Conservation (phyloP, 2,329 filamentous ascomycete species). For the Fusarium hostae region DNA sequence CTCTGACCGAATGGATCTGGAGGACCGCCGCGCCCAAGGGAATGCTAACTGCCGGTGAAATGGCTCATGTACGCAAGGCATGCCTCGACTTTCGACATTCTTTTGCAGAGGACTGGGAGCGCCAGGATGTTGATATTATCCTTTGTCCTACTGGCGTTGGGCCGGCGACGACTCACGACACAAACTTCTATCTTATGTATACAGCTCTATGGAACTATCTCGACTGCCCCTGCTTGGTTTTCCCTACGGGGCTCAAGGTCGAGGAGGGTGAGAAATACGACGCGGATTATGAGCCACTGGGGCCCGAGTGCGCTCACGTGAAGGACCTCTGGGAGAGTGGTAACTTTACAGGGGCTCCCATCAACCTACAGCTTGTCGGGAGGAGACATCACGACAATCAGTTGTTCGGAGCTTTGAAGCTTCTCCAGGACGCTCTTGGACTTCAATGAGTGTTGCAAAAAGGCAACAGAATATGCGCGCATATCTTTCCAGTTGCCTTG, state of each 20-base stretch:
- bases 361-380: neutral
- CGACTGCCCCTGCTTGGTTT: neutral
- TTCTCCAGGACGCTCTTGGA: neutral
- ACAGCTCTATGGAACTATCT: neutral
- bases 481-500: rapidly evolving
- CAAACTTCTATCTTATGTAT: neutral
- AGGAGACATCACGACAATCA: neutral
- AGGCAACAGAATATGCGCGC: rapidly evolving
- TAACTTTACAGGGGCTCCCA: neutral
- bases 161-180: neutral
- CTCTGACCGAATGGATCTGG: neutral
- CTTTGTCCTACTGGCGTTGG: neutral
- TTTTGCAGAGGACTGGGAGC: neutral
- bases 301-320: neutral
- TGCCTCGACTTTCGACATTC: neutral
- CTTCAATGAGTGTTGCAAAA: neutral
- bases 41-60: neutral
- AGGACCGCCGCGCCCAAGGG: rapidly evolving
- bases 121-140: neutral
- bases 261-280: neutral
- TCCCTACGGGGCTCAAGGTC: neutral
- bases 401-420: neutral
- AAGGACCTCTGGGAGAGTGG: neutral
- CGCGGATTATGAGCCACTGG: rapidly evolving
- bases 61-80: neutral